Conservation (phyloP, 768 basidiomycete genomes). For the Cubamyces sp. region DNA sequence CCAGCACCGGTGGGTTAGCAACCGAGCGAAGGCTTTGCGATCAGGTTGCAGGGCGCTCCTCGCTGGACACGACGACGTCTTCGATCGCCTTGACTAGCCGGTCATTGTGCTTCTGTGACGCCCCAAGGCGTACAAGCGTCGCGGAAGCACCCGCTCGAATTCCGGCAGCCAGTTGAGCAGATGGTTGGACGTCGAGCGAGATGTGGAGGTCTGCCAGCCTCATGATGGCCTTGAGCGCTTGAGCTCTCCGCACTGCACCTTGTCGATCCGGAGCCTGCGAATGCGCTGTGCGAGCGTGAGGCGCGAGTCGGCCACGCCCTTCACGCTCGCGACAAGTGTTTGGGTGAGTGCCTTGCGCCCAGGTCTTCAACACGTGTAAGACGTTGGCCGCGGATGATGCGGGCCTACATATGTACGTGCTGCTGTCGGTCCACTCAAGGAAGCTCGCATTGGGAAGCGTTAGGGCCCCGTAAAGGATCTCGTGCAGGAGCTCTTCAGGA, state of each 20-base stretch:
- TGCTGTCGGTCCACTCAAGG: neutral
- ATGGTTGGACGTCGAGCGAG: neutral
- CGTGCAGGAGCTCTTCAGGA: slow-evolving; percentile 3
- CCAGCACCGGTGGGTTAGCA: slow-evolving; percentile 39
- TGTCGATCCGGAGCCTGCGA: slow-evolving; percentile 1
- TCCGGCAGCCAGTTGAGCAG: neutral
- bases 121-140: neutral
- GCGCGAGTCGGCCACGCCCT: neutral
- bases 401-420: neutral
- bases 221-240: neutral
- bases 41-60: neutral
- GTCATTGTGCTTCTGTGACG: neutral
- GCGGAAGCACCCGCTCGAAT: neutral
- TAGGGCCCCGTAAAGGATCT: neutral
- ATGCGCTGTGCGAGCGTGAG: slow-evolving; percentile 1
- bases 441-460: neutral
- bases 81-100: neutral
- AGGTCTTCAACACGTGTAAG: slow-evolving; percentile 2
- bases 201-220: neutral
- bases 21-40: neutral
- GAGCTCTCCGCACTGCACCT: neutral
- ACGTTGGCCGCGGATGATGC: neutral
- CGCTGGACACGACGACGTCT: neutral
- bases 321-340: neutral
- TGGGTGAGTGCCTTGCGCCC: slow-evolving; percentile 1